These are phyloP conservation scores for Scytalidium sp. DNA, from an alignment of 2,329 filamentous ascomycete genomes.

Conservation along the genomic window DNA sequence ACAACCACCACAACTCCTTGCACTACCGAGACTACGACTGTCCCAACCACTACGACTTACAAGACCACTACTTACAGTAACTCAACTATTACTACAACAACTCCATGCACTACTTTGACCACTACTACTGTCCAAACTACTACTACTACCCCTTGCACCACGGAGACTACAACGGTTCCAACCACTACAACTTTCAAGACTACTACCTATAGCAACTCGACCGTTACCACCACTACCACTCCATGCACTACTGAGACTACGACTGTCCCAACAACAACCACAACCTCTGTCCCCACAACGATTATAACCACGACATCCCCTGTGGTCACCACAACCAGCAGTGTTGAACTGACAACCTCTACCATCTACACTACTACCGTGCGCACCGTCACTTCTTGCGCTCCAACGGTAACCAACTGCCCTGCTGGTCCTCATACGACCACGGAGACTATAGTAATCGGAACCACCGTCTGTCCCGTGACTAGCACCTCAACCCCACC, in stretches of 20 bases:
- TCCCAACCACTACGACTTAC: neutral
- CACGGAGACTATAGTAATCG: conserved; percentile 4
- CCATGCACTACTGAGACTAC: neutral
- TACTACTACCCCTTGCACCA: neutral
- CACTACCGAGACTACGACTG: neutral
- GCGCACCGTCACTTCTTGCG: conserved; percentile 17
- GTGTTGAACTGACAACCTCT: neutral
- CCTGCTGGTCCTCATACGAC: conserved; percentile 6
- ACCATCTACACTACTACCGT: conserved; percentile 2
- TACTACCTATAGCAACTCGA: conserved; percentile 1
- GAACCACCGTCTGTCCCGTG: conserved; percentile 3
- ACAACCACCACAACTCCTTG: conserved; percentile 1
- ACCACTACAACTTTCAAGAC: conserved; percentile 1
- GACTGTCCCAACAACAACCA: neutral
- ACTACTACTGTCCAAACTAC: conserved; percentile 1
- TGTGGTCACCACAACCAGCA: conserved; percentile 7
- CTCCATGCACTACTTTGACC: conserved; percentile 4
- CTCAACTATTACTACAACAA: neutral
- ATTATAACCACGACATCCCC: no score
- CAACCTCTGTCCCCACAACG: conserved; percentile 1
- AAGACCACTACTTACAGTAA: neutral
- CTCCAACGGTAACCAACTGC: conserved; percentile 16
- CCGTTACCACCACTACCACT: neutral
- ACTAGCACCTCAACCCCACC: neutral
- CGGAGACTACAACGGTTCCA: conserved; percentile 3